Percentiles rank a stretch among this genome's conserved stretches.
Conservation (phyloP, 768 basidiomycete species). For the Agaricus subrufescens region DNA sequence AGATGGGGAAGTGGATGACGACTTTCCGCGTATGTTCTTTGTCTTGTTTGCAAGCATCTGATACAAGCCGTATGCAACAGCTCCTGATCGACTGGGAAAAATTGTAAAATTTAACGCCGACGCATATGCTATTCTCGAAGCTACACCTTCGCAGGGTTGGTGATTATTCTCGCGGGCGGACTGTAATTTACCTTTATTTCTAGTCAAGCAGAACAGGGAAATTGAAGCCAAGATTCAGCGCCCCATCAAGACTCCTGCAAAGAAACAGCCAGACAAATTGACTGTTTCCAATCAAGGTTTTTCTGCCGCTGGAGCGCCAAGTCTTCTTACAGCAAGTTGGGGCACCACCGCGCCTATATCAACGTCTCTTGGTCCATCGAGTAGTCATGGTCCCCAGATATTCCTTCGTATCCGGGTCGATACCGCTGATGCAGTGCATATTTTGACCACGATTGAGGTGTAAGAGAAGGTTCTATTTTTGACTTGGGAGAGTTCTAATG, state of each 20-base stretch:
- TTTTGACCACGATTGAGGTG: conserved; percentile 90
- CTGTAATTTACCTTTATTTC: neutral
- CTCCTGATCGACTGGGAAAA: conserved; percentile 83
- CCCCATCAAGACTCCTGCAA: conserved; percentile 67
- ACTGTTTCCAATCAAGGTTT: conserved; percentile 36
- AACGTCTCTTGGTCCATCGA: conserved; percentile 65
- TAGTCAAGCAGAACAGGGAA: conserved; percentile 71
- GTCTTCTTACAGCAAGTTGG: conserved; percentile 41
- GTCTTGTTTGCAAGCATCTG: neutral
- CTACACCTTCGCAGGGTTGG: conserved; percentile 65
- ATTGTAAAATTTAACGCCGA: conserved; percentile 87
- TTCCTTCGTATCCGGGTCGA: conserved; percentile 82
- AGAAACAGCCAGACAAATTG: conserved; percentile 46
- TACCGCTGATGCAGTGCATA: conserved; percentile 76
- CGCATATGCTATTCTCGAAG: conserved; percentile 85
- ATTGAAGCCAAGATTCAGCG: conserved; percentile 80
- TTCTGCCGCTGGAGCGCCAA: conserved; percentile 34
- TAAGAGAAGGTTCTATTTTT: conserved; percentile 34
- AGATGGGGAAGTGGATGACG: conserved; percentile 98
- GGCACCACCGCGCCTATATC: conserved; percentile 49
- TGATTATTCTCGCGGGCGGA: neutral
- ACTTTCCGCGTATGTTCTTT: conserved; percentile 81
- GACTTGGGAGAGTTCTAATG: neutral
- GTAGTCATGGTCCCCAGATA: conserved; percentile 73
- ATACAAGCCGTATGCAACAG: conserved; percentile 32